Base-by-base conservation (phyloP, 352 stramenopile genomes). In the Phytopythium sindhum region DNA sequence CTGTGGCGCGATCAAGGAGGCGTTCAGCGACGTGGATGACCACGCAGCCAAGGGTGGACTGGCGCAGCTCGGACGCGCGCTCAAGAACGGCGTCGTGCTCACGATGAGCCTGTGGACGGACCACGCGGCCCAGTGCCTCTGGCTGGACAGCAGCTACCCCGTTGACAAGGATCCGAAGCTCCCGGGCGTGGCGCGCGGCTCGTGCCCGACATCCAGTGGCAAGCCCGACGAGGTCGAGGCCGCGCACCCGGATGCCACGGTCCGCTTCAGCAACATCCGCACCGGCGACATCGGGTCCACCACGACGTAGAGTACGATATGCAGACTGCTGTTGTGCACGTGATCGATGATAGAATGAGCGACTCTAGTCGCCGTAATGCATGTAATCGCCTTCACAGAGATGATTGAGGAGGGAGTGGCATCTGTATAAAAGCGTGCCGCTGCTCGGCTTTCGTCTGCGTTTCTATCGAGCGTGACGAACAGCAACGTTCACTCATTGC, bases 31-130 rank as follows among this genome's bases (percentile, higher is more conserved):
- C 41, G 24, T 42, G 45, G 65, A 90, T 47, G 78, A 89, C 57
- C 78, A 89, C 65, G 56, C 62, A 4, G 57, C 44, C 4, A 85
- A 85, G 69, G 84, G 84, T 35, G 73, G 70, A 0, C 74, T 92
- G 26, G 65, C 63, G 57, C 64, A 71, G n/a, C 86, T 92, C 74
- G 81, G 81, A 17, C 69, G 79, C 24, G 75, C 81, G 67, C 77
- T 92, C 60, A 58, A 67, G 28, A 78, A 67, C 29, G 84, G 84
- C 10, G 68, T 92, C 63, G 86, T 88, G 23, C 75, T 92, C 47
- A 70, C 77, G 39, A 90, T 92, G 72, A 90, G 81, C 55, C 67
- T 92, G 19, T 92, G 84, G 84, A 78, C 80, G 5, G 84, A 92
- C 59, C 70, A 88, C 60, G 73, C 75, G 9, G 81, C 78, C 26